Evolutionary conservation across 2,329 filamentous ascomycete genomes (phyloP).

Genomic region (Penicillium sp.): DNA sequence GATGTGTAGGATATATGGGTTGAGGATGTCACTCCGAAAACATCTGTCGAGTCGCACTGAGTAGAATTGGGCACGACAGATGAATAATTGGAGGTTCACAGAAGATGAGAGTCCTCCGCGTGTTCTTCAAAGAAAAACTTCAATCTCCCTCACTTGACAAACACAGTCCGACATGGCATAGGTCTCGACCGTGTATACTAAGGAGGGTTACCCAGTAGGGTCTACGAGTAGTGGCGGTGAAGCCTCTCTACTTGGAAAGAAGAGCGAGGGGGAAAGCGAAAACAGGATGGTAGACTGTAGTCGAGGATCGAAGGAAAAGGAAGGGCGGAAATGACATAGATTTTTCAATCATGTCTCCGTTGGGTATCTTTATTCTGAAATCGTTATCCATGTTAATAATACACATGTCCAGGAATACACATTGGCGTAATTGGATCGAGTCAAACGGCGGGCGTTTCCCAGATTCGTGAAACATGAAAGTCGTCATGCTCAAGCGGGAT

Average conservation of each 20-base stretch:
- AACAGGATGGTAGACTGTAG: not conserved
- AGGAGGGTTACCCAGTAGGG: constrained; percentile 31
- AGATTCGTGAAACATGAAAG: not conserved
- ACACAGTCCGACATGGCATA: constrained; percentile 45
- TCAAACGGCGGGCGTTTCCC: not conserved
- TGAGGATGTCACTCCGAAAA: constrained; percentile 27
- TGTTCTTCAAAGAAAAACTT: constrained; percentile 23
- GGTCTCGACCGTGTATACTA: constrained; percentile 46
- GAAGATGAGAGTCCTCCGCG: constrained; percentile 30
- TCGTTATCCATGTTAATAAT: constrained; percentile 6
- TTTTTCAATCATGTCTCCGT: constrained; percentile 6
- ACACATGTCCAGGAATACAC: not conserved
- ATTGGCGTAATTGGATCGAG: not conserved
- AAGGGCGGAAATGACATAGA: constrained; percentile 1
- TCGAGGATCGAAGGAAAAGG: not conserved
- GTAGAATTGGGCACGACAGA: constrained; percentile 20
- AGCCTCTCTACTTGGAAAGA: not conserved
- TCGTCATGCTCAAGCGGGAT: not conserved
- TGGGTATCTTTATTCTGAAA: constrained; percentile 13
- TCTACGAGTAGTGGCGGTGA: not conserved
- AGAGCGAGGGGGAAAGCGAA: not conserved
- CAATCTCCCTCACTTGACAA: constrained; percentile 46
- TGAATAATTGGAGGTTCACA: constrained; percentile 27
- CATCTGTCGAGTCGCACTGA: constrained; percentile 16
- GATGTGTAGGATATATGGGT: not conserved